A percentile compares a stretch with the other conserved stretches of the same genome.
Evolutionary conservation across 1,284 basidiomycete genomes (phyloP).

Genomic region (Kwoniella shivajii): DNA sequence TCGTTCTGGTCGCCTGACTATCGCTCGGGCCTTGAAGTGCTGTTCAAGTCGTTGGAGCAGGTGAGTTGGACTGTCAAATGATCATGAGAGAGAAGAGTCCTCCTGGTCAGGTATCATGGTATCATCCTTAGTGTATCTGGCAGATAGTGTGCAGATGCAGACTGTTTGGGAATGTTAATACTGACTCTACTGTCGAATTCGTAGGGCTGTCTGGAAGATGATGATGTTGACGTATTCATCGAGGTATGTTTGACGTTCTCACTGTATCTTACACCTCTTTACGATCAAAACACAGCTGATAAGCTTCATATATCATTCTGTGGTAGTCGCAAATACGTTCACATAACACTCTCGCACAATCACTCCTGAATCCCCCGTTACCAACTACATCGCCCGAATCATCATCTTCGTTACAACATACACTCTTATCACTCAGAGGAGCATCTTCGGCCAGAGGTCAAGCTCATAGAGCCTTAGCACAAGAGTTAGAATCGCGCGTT

Average conservation of each 20-base stretch:
- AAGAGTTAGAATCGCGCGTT: slow-evolving; percentile 46
- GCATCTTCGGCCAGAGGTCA: slow-evolving; percentile 43
- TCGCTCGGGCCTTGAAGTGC: slow-evolving; percentile 72
- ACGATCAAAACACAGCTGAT: too few species aligned
- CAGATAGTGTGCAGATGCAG: too few species aligned
- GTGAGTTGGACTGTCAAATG: slow-evolving; percentile 53
- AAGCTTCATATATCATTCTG: background rate
- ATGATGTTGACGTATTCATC: slow-evolving; percentile 78
- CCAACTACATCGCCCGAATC: slow-evolving; percentile 24
- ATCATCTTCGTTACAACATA: slow-evolving; percentile 45
- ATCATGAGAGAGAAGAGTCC: too few species aligned
- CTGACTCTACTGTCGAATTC: too few species aligned
- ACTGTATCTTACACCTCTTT: background rate
- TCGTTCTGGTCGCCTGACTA: slow-evolving; percentile 93
- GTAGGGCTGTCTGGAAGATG: slow-evolving; percentile 64
- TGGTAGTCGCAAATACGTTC: slow-evolving; percentile 59
- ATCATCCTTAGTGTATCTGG: too few species aligned
- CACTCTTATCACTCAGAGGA: slow-evolving; percentile 38
- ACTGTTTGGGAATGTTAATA: background rate
- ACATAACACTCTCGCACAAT: slow-evolving; percentile 59
- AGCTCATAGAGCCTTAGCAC: slow-evolving; percentile 42
- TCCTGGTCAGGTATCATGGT: too few species aligned
- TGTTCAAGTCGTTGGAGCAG: slow-evolving; percentile 76
- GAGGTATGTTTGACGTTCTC: slow-evolving; percentile 59
- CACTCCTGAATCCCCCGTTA: slow-evolving; percentile 40